Conservation (phyloP, 2,329 filamentous ascomycete species). For the Penicillium nordicum region DNA sequence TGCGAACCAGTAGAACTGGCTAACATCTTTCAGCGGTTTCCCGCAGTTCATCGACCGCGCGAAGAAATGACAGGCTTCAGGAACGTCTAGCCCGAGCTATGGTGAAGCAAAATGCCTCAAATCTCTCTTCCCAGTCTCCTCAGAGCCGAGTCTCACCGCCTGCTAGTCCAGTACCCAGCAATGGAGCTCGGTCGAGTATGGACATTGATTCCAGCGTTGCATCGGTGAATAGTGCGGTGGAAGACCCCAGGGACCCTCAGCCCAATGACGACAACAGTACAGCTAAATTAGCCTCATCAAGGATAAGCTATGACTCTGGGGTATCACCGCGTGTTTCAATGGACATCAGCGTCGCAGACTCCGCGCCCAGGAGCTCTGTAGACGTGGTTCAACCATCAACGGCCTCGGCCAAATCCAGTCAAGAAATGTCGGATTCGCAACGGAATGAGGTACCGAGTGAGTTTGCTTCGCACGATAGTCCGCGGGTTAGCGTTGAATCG, state of each 20-base stretch:
- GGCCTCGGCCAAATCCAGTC: conserved; percentile 4
- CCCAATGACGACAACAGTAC: conserved; percentile 11
- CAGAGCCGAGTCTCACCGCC: conserved; percentile 51
- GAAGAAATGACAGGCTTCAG: conserved; percentile 77
- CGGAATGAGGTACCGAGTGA: background rate
- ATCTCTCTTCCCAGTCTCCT: conserved; percentile 46
- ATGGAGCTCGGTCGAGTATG: conserved; percentile 40
- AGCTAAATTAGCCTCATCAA: conserved; percentile 14
- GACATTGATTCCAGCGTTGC: conserved; percentile 33
- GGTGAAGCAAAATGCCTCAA: conserved; percentile 63
- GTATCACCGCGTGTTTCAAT: conserved; percentile 24
- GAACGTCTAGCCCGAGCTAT: conserved; percentile 86
- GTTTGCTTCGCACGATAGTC: conserved; percentile 16
- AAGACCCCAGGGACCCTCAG: conserved; percentile 19
- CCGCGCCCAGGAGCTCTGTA: conserved; percentile 11
- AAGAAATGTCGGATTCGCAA: conserved; percentile 10
- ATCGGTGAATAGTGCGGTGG: conserved; percentile 19
- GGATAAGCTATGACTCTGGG: conserved; percentile 31
- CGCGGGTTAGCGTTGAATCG: conserved; percentile 16
- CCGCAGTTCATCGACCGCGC: conserved; percentile 62
- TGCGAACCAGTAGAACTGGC: conserved; percentile 6
- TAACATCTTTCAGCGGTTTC: conserved; percentile 48
- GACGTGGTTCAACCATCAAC: conserved; percentile 5
- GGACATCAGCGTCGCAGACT: conserved; percentile 22
- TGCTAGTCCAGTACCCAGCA: conserved; percentile 49